phyloP scores from a whole-genome alignment of 257 asterid species.

The Capsicum baccatum region DNA sequence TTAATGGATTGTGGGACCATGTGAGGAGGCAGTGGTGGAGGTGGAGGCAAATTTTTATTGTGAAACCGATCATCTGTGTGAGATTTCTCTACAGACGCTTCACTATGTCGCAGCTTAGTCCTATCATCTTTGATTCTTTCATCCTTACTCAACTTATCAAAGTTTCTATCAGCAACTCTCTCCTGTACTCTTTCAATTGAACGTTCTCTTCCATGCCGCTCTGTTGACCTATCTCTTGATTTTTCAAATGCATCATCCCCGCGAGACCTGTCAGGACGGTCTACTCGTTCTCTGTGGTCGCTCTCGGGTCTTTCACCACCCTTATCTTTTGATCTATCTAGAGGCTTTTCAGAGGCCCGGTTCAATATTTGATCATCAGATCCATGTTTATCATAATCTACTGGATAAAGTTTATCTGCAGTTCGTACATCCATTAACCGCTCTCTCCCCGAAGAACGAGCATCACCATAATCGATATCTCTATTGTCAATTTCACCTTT shows the following conservation, averaged over 20 bases:
- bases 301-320: slow-evolving; percentile 80
- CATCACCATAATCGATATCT: slow-evolving; percentile 67
- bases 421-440: slow-evolving; percentile 60
- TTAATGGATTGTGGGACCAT: slow-evolving; percentile 80
- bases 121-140: slow-evolving; percentile 83
- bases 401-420: slow-evolving; percentile 56
- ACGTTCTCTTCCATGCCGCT: slow-evolving; percentile 88
- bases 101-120: slow-evolving; percentile 66
- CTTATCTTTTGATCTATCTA: slow-evolving; percentile 83
- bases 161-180: slow-evolving; percentile 73
- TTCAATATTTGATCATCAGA: slow-evolving; percentile 63
- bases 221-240: slow-evolving; percentile 81
- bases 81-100: slow-evolving; percentile 66
- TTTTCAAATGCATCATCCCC: slow-evolving; percentile 75
- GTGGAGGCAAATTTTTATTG: slow-evolving; percentile 90
- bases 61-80: slow-evolving; percentile 76
- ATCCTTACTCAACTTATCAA: slow-evolving; percentile 78
- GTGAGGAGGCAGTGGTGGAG: slow-evolving; percentile 96
- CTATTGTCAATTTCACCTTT: slow-evolving; percentile 79
- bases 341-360: slow-evolving; percentile 60
- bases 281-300: slow-evolving; percentile 75
- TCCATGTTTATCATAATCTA: slow-evolving; percentile 59
- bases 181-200: slow-evolving; percentile 85
- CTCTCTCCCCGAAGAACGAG: slow-evolving; percentile 73
- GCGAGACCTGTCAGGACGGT: slow-evolving; percentile 82